Evolutionary conservation across 2,329 filamentous ascomycete genomes (phyloP), one percentile per base, ranked within the genome.

Genomic region (Diaporthe destruens): DNA sequence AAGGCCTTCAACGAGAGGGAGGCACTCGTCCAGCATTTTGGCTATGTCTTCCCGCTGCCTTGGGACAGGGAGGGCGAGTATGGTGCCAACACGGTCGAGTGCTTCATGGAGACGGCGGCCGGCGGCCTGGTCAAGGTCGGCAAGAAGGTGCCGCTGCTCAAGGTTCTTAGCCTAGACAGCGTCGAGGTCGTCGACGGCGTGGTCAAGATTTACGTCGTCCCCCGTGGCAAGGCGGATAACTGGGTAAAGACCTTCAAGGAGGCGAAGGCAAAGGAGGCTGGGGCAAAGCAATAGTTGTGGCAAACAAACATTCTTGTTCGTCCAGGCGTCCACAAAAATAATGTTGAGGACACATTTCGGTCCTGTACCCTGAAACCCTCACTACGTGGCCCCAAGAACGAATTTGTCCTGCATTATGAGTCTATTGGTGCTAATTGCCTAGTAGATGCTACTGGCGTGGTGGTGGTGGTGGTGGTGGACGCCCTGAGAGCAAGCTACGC

Each of bases 51-150:
- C 72, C 96, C 95, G 2, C 82, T 95, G 78, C 94, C 95, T 16
- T 99, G 96, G 96, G 96, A 98, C 78, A 79, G 81, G 20, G 84
- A 87, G 74, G 82, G 87, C 1, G 90, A 90, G 78, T 98, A 98
- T 81, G 88, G 84, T 0, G 77, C 87, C 1, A 85, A 86, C 0
- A 85, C 83, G 0, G 94, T 98, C 6, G 95, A 98, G 77, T 96
- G 94, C 78, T 98, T 94, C 81, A 92, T 97, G 86, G 95, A 98
- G 85, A 98, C 95, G 0, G 83, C 84, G 5, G 85, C 86, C 0
- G 95, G 95, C 0, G 95, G 95, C 0, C 81, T 99, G 77, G 90
- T 98, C 78, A 98, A 97, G 84, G 91, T 95, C 29, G 96, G 96
- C 61, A 95, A 94, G 88, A 96, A 96, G 80, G 87, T 96, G 75